Base-by-base conservation (phyloP, 352 stramenopile species). In the Phytophthora cajani region DNA sequence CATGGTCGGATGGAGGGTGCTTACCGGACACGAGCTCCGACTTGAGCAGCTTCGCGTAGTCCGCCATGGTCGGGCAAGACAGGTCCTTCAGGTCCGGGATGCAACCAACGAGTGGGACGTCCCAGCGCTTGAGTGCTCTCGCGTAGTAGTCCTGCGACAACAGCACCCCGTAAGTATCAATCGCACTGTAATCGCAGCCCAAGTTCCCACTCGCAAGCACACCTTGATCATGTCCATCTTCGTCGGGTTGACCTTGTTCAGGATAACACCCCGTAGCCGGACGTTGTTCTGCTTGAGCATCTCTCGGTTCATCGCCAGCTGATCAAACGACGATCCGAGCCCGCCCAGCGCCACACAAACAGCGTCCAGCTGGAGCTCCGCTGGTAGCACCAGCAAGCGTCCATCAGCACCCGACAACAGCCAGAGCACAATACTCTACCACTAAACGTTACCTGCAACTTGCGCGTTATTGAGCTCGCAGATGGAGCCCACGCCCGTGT, bases 141-240 rank as follows among this genome's bases (percentile, higher is more conserved):
- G 85, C 80, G 56, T 97, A 97, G 71, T 98, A 98, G 58, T 97
- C 88, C 80, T 94, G 55, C 53, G 42, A 5, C 21, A 62, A 57
- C 23, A 27, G 67, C 3, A n/a, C 16, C 67, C 25, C 17, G 46
- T 19, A 23, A 51, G 17, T 25, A 6, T 52, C 30, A 19, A 19
- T 21, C 36, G 42, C n/a, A 46, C 40, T 16, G 16, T 12, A 46
- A 46, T 46, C 16, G 40, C 40, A 30, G 5, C 36, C 16, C 1
- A 3, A 4, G 25, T 32, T 30, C 12, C 23, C 1, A 51, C 21
- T 32, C 3, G 1, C 11, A 25, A 36, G 7, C 55, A 2, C 56
- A 95, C 88, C 85, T 94, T 77, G 40, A 98, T 87, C 92, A 97
- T 98, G 69, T 95, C 88, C 75, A 96, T 89, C 79, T 98, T 97